phyloP scores from a whole-genome alignment of 768 basidiomycete genomes.

The Termitomyces sp. region DNA sequence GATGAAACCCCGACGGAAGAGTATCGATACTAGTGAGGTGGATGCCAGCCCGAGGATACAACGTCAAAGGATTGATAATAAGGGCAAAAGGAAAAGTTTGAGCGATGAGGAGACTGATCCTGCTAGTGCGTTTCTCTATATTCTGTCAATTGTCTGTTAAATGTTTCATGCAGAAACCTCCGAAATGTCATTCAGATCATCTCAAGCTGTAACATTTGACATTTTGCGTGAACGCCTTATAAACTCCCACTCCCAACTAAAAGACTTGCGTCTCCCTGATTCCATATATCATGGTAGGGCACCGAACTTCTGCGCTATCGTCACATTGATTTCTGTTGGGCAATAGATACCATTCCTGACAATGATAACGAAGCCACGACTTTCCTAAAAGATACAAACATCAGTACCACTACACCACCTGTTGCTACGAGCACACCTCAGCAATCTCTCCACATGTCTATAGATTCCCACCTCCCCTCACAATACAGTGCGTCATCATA shows the following conservation, averaged over 20 bases:
- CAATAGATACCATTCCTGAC: conserved; percentile 10
- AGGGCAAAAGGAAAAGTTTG: conserved; percentile 50
- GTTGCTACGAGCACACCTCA: conserved; percentile 52
- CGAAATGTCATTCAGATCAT: conserved; percentile 33
- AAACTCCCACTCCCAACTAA: conserved; percentile 29
- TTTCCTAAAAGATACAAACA: conserved; percentile 31
- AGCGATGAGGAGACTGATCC: conserved; percentile 63
- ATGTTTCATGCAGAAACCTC: conserved; percentile 15
- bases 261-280: conserved; percentile 29
- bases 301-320: background rate
- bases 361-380: conserved; percentile 32
- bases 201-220: conserved; percentile 43
- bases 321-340: background rate
- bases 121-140: conserved; percentile 35
- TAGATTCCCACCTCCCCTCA: conserved; percentile 39
- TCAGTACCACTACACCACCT: conserved; percentile 38
- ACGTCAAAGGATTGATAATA: conserved; percentile 35
- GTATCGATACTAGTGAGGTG: conserved; percentile 54
- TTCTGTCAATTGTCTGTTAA: conserved; percentile 6
- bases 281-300: conserved; percentile 30
- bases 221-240: conserved; percentile 40
- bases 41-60: conserved; percentile 46
- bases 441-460: conserved; percentile 49
- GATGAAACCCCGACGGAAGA: conserved; percentile 43
- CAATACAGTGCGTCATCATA: conserved; percentile 44